Evolutionary conservation across 129 eudicot genomes (phyloP), one percentile per base, ranked within the genome.

Genomic region (Chrysanthemum lavandulifolium): DNA sequence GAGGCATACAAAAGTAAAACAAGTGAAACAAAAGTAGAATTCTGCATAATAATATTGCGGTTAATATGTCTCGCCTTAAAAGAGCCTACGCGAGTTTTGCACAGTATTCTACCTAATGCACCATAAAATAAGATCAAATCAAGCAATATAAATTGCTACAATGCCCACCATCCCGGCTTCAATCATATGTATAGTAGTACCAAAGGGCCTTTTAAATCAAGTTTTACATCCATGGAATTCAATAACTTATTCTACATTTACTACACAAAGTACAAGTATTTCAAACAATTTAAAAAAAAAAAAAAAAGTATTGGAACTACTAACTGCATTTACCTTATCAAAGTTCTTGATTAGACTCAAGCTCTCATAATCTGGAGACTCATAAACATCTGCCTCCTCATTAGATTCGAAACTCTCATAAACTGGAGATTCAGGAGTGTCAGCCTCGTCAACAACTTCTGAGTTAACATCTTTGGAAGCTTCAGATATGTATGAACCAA

Each of bases 341-440:
- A 48, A 86, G 81, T 68, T 89, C 96, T 79, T 89, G 89, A 48
- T 68, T 86, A 19, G 70, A 75, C 64, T 81, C 86, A 58, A 55
- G 76, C 67, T 81, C 71, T 78, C 90, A 51, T 78, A 70, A 62
- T 55, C 76, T 10, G 86, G 69, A 29, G 82, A 40, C 62, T 84
- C 94, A 9, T 80, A 63, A 56, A 36, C 47, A 12, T 31, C 76
- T 9, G 64, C 63, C 61, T 82, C 87, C 61, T 65, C 87, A 52
- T 68, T 86, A 19, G 70, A 75, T 59, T 81, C 86, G 31, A 52
- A 55, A 74, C 67, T 81, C 71, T 78, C 90, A 45, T 78, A 70
- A 62, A 58, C 78, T 10, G 86, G 69, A 29, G 82, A 27, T 57
- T 84, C 94, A 9, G 77, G 57, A 56, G 29, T 33, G 14, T 31